Base-by-base conservation (phyloP, 345 rosid genomes). In the Syzygium oleosum region DNA sequence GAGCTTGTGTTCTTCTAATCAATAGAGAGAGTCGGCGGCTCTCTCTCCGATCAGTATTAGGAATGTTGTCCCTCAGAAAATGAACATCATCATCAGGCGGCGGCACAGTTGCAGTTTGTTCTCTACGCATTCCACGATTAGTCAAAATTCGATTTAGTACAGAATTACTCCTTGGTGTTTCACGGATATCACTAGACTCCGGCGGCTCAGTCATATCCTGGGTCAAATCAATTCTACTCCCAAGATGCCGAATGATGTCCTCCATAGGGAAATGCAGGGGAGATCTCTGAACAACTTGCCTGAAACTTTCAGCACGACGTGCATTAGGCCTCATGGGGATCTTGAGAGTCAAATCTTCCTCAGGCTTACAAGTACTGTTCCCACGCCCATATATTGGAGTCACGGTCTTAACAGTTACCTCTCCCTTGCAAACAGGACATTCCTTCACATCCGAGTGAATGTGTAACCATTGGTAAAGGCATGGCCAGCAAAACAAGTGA, bases 381-480 rank as follows among this genome's bases (percentile, higher is more conserved):
- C 95, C 98, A 3, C 96, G 93, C 38, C 99, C 98, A 87, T 95
- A 96, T 86, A 97, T 95, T 0, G 99, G 99, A 80, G 95, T 96
- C 59, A 97, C 93, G 73, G 93, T 94, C 90, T 95, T 95, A 51
- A 79, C 51, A 7, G 96, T 93, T 68, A 95, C 99, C 93, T 97
- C 98, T 87, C 97, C 99, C 90, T 95, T 97, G 91, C 99, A 97
- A 23, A 96, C 96, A 1, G 99, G 99, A 88, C 99, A 97, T 90
- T 96, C 99, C 87, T 95, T 97, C 16, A 95, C 97, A 87, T 96
- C 97, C 12, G 99, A 96, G 87, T 91, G 92, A 34, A 93, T 88
- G 87, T 96, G 92, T 84, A 96, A 89, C 98, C 97, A 95, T 78
- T 92, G 94, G 91, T 94, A 94, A 22, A 96, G 90, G 92, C 99